Evolutionary conservation across 371 early-diverging fungal species (phyloP).

Genomic region (Mucor piriformis): DNA sequence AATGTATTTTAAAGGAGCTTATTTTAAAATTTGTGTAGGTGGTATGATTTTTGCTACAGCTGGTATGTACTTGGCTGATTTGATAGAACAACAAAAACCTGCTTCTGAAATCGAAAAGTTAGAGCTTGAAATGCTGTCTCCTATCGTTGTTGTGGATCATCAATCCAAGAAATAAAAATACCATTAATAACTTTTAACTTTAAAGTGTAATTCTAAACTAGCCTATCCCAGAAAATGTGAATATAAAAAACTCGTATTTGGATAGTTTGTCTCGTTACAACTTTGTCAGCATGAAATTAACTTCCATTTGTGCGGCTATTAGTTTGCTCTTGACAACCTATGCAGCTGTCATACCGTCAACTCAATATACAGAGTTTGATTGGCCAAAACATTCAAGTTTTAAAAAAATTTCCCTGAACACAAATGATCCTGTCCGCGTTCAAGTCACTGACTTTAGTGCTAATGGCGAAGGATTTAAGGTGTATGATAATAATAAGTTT

Average conservation of each 20-base stretch:
- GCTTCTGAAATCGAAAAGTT: constrained; percentile 37
- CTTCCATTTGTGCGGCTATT: not conserved
- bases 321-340: not conserved
- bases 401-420: constrained; percentile 1
- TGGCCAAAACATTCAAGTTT: not conserved
- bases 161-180: constrained; percentile 13
- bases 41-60: constrained; percentile 54
- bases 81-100: constrained; percentile 45
- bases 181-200: not conserved
- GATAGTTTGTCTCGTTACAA: no score
- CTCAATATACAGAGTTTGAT: constrained; percentile 5
- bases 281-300: constrained; percentile 5
- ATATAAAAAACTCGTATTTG: no score
- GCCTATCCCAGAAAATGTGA: not conserved
- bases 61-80: constrained; percentile 47
- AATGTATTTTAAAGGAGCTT: not conserved
- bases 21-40: constrained; percentile 25
- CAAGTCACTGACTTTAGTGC: constrained; percentile 12
- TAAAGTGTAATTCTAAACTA: not conserved
- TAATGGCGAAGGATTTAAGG: not conserved
- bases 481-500: constrained; percentile 8
- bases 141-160: constrained; percentile 45
- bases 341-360: constrained; percentile 2
- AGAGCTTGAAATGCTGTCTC: constrained; percentile 41
- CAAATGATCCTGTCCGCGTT: not conserved